Evolutionary conservation across 2,329 filamentous ascomycete species (phyloP).

Genomic region (Ramularia endophylla): DNA sequence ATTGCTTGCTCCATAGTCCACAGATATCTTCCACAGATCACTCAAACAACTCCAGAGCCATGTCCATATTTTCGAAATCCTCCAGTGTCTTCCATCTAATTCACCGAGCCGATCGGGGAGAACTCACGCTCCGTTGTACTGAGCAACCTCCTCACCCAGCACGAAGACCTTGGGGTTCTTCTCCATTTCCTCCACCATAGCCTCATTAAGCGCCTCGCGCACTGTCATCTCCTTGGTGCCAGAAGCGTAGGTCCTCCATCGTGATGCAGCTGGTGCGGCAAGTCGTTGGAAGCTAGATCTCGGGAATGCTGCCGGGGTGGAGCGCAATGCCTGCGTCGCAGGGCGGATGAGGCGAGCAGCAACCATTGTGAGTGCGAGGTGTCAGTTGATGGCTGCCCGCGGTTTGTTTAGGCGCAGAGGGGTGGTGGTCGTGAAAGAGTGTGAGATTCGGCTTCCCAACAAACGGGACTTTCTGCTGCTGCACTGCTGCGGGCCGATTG

Average conservation of each 20-base stretch:
- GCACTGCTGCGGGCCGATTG: too few species aligned
- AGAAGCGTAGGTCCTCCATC: conserved; percentile 52
- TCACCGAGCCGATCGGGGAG: conserved; percentile 3
- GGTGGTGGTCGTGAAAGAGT: too few species aligned
- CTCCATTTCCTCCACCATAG: conserved; percentile 95
- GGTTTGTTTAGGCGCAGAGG: too few species aligned
- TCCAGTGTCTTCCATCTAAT: neutral
- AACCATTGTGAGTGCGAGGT: conserved; percentile 42
- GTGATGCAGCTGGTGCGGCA: conserved; percentile 42
- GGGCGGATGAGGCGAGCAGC: conserved; percentile 58
- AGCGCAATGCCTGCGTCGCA: conserved; percentile 56
- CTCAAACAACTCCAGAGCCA: too few species aligned
- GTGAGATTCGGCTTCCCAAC: too few species aligned
- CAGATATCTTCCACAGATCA: too few species aligned
- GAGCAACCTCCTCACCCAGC: conserved; percentile 95
- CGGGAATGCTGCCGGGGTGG: conserved; percentile 45
- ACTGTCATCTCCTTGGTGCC: conserved; percentile 91
- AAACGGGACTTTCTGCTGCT: too few species aligned
- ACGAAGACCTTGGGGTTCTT: conserved; percentile 91
- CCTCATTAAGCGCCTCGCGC: conserved; percentile 95
- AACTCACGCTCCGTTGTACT: conserved; percentile 91
- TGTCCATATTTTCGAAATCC: neutral
- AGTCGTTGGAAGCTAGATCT: conserved; percentile 49
- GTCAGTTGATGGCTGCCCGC: too few species aligned
- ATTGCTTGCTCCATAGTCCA: neutral